Base-by-base conservation (phyloP, 345 rosid species). In the Toxicodendron radicans region DNA sequence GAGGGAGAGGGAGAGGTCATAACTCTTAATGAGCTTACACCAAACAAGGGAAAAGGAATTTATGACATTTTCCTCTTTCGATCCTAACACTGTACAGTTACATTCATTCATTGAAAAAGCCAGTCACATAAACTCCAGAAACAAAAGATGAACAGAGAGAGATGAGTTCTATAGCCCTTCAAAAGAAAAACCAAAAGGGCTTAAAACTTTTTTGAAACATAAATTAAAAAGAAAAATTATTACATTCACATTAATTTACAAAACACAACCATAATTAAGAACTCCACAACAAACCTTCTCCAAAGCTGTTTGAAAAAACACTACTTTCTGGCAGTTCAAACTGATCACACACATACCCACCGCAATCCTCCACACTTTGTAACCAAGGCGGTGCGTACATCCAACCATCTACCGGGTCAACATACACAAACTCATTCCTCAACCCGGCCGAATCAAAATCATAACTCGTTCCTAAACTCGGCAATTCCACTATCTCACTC, bases 401-500 rank as follows among this genome's bases (percentile, higher is more conserved):
- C 84, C 85, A 83, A 10, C 80, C 82, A 24, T 79, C 92, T 23
- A 80, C 58, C 4, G 88, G 78, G 82, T 89, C 87, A 61, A 76
- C 57, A 56, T 80, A 85, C 43, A 87, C 88, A 0, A 90, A 86
- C 80, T 88, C 87, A 30, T 61, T 80, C 49, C 78, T 76, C 73
- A 82, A 43, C 23, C 60, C 80, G 30, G 76, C 54, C 7, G 87
- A 77, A 48, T 86, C 84, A 24, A 20, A 51, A 23, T 45, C 68
- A 48, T 74, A 88, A 75, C 83, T 79, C 46, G 87, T 61, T 38
- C 80, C 95, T 5, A 94, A 79, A 71, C 85, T 86, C 43, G 98
- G 98, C 54, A 94, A 64, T 84, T 94, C 92, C 21, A 92, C 89
- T 27, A 94, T 92, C 86, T 94, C 91, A 45, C 84, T 79, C 21